phyloP scores from a whole-genome alignment of 1,284 basidiomycete genomes.

The Puccinia triticina region DNA sequence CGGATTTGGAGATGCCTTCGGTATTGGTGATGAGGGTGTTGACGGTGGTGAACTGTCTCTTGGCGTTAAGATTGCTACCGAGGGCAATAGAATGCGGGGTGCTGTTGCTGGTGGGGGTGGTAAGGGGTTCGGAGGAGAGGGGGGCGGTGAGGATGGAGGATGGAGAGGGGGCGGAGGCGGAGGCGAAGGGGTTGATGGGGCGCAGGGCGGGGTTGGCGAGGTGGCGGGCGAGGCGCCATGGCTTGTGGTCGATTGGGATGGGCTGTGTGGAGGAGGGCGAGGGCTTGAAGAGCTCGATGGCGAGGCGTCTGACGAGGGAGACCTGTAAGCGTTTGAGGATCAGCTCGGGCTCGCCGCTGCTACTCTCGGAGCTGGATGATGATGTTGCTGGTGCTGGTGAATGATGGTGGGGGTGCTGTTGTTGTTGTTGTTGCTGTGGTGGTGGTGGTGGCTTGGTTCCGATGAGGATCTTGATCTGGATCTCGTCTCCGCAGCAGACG shows the following conservation, averaged over 20 bases:
- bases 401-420: neutral
- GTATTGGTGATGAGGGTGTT: constrained; percentile 24
- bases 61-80: neutral
- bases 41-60: constrained; percentile 11
- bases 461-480: constrained; percentile 1
- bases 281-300: constrained; percentile 8
- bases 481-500: constrained; percentile 22
- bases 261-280: neutral
- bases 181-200: constrained; percentile 4
- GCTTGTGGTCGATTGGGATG: neutral
- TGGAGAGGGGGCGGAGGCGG: neutral
- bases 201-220: neutral
- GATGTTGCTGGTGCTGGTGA: neutral
- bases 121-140: too few species aligned
- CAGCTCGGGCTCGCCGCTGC: neutral
- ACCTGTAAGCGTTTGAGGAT: constrained; percentile 25
- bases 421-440: neutral
- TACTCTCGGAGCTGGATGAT: neutral
- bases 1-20: constrained; percentile 12
- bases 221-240: neutral
- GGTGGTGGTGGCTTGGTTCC: neutral
- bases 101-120: constrained; percentile 4
- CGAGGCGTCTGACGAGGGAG: constrained; percentile 9
- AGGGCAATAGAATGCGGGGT: neutral
- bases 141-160: too few species aligned